A percentile compares a stretch with the other conserved stretches of the same genome.
Conservation (phyloP, 23 red algal genomes). For the Chondrus crispus region DNA sequence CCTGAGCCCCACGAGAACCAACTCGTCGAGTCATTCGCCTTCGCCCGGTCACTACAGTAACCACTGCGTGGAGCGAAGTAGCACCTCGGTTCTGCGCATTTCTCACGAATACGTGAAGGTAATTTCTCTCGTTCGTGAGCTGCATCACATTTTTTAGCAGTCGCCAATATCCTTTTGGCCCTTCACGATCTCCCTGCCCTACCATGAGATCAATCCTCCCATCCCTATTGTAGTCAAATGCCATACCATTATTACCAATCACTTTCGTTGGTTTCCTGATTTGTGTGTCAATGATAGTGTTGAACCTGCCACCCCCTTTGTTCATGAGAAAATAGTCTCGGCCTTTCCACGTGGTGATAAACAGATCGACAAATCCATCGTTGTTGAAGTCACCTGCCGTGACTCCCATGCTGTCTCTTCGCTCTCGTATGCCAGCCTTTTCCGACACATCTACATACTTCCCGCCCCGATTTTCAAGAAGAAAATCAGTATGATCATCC, state of each 20-base stretch:
- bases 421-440: not conserved
- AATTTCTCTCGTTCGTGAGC: not conserved
- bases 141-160: not conserved
- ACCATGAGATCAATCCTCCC: conserved; percentile 58
- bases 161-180: not conserved
- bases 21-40: conserved; percentile 8
- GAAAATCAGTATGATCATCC: not conserved
- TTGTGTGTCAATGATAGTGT: not conserved
- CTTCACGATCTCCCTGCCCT: conserved; percentile 8
- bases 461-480: conserved; percentile 46
- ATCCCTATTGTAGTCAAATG: conserved; percentile 62
- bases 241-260: conserved; percentile 45
- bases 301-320: conserved; percentile 62
- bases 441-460: conserved; percentile 59
- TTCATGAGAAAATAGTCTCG: conserved; percentile 57
- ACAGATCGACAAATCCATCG: conserved; percentile 62
- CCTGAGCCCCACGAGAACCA: conserved; percentile 17
- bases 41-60: not conserved
- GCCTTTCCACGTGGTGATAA: conserved; percentile 19
- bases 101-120: conserved; percentile 31
- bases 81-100: conserved; percentile 19
- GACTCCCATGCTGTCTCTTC: conserved; percentile 25
- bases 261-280: not conserved
- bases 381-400: conserved; percentile 78
- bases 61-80: conserved; percentile 40